Evolutionary conservation across 2,329 filamentous ascomycete genomes (phyloP).

Genomic region (Monascus ruber): DNA sequence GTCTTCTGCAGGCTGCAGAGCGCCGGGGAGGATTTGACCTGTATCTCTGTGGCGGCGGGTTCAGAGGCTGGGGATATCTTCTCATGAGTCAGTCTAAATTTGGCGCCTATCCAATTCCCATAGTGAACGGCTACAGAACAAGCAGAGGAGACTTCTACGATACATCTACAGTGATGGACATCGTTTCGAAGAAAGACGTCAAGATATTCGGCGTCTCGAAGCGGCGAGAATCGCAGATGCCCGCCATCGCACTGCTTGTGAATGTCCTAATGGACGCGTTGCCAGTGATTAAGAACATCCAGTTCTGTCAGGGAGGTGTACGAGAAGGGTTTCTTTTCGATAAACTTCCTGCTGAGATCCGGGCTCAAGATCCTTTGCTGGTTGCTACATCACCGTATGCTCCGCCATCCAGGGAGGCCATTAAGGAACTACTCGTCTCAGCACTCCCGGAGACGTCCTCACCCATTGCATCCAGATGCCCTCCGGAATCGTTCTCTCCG

Average conservation of each 20-base stretch:
- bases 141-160: conserved; percentile 50
- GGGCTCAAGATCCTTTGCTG: conserved; percentile 56
- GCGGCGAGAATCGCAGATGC: conserved; percentile 67
- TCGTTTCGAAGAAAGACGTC: conserved; percentile 23
- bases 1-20: conserved; percentile 35
- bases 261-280: conserved; percentile 59
- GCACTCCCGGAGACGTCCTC: conserved; percentile 31
- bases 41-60: conserved; percentile 82
- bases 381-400: conserved; percentile 48
- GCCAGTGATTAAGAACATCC: conserved; percentile 59
- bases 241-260: conserved; percentile 72
- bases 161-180: conserved; percentile 34
- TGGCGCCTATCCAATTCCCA: conserved; percentile 69
- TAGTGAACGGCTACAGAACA: conserved; percentile 68
- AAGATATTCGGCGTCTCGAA: conserved; percentile 64
- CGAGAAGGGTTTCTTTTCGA: conserved; percentile 73
- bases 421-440: conserved; percentile 39
- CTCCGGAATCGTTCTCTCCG: conserved; percentile 33
- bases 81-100: conserved; percentile 67
- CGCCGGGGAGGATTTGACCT: conserved; percentile 49
- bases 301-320: conserved; percentile 81
- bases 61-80: conserved; percentile 82
- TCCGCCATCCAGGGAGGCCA: conserved; percentile 33
- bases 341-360: conserved; percentile 48
- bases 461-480: conserved; percentile 8